phyloP scores from a whole-genome alignment of 768 basidiomycete species.

The Russula virescens region DNA sequence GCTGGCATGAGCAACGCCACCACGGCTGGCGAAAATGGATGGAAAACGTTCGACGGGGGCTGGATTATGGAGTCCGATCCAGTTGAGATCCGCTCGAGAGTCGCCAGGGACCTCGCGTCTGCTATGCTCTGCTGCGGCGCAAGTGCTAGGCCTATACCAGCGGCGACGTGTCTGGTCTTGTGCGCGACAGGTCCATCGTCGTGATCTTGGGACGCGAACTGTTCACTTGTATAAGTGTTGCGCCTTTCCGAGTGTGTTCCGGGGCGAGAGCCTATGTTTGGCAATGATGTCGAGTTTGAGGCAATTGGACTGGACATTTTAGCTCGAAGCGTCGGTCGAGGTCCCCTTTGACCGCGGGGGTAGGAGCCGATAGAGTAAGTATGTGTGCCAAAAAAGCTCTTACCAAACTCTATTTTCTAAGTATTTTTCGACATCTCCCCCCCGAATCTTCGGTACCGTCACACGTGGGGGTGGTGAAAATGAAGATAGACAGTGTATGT shows the following conservation, averaged over 20 bases:
- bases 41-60: slow-evolving; percentile 32
- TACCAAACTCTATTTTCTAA: no score
- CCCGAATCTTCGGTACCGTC: no score
- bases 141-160: background rate
- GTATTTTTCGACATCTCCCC: no score
- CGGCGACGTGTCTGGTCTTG: background rate
- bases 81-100: slow-evolving; percentile 39
- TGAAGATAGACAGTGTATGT: no score
- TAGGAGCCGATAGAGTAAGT: no score
- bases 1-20: slow-evolving; percentile 70
- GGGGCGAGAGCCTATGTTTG: background rate
- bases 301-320: background rate
- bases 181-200: slow-evolving; percentile 6
- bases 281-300: background rate
- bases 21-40: slow-evolving; percentile 57
- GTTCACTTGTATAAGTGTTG: no score
- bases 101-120: slow-evolving; percentile 37
- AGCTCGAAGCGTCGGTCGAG: no score
- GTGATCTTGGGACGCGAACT: background rate
- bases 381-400: no score
- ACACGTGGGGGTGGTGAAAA: no score
- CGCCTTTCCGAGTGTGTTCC: no score
- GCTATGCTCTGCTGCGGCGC: slow-evolving; percentile 17
- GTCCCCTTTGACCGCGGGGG: no score
- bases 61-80: slow-evolving; percentile 32